Base-by-base conservation (phyloP, 805 yeast genomes). In the Saccharomycopsis vini region DNA sequence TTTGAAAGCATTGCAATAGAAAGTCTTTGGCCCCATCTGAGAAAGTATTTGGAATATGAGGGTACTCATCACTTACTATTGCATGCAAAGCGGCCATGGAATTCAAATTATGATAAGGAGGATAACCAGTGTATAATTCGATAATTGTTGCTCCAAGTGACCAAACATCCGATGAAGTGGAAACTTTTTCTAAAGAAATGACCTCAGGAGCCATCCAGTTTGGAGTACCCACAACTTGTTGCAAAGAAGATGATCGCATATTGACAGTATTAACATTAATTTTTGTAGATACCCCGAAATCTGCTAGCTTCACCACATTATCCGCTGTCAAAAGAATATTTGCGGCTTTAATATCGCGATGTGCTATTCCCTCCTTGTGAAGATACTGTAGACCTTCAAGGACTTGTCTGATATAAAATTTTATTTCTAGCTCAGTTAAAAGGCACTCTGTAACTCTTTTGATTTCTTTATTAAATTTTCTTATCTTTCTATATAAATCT, bases 171-270 rank as follows among this genome's bases (percentile, higher is more conserved):
- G 95, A 85, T 2, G 94, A 82, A 0, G 90, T 77, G 7, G 94
- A 80, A 1, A 90, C 82, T 2, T 94, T 95, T 55, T 81, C 84
- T 53, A 87, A 79, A 34, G 80, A 68, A 3, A 92, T 83, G 2
- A 94, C 79, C 57, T 92, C 98, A 0, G 98, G 98, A 0, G 98
- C 97, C 96, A 92, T 89, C 97, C 97, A 92, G 58, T 90, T 84
- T 0, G 97, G 95, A 0, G 97, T 87, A 1, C 98, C 98, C 87
- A 64, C 0, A 95, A 87, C 2, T 85, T 89, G 36, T n/a, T n/a
- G n/a, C n/a, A n/a, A n/a, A n/a, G n/a, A n/a, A 55, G 49, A 41
- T 54, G 62, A 54, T 59, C 60, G 65, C 55, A 70, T 48, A 54
- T 69, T 71, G 39, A 70, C 64, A 28, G 83, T 77, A 32, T 83